Evolutionary conservation across 495 filamentous ascomycete genomes (phyloP).

Genomic region (Talaromyces ruber): DNA sequence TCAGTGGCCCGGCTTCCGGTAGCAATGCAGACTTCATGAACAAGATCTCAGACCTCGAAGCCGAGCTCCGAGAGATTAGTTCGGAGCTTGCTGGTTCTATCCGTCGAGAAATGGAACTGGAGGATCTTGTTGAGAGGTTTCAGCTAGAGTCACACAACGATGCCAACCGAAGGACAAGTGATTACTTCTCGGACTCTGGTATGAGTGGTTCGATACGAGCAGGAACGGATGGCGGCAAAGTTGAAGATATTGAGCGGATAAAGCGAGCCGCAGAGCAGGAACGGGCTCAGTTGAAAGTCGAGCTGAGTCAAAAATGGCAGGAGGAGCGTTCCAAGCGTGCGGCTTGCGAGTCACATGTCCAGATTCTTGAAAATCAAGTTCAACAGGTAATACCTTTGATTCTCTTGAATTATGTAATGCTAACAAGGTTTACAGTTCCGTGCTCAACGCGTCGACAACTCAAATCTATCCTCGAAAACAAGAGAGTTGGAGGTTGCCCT

Average conservation of each 20-base stretch:
- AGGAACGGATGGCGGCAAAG: slow-evolving; percentile 55
- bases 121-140: slow-evolving; percentile 83
- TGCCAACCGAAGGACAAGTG: slow-evolving; percentile 71
- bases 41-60: slow-evolving; percentile 66
- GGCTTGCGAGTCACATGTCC: slow-evolving; percentile 71
- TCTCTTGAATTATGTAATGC: neutral
- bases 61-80: slow-evolving; percentile 87
- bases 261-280: slow-evolving; percentile 85
- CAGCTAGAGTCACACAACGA: slow-evolving; percentile 58
- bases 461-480: slow-evolving; percentile 32
- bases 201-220: slow-evolving; percentile 70
- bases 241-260: slow-evolving; percentile 77
- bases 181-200: slow-evolving; percentile 96
- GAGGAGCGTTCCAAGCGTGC: slow-evolving; percentile 71
- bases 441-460: slow-evolving; percentile 33
- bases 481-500: slow-evolving; percentile 71
- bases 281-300: slow-evolving; percentile 76
- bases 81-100: slow-evolving; percentile 88
- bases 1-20: slow-evolving; percentile 26
- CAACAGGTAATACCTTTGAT: slow-evolving; percentile 33
- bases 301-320: slow-evolving; percentile 72
- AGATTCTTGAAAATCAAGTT: slow-evolving; percentile 67
- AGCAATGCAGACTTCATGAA: slow-evolving; percentile 44
- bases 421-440: slow-evolving; percentile 27
- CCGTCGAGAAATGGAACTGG: slow-evolving; percentile 89